A percentile compares a stretch with the other conserved stretches of the same genome.
phyloP scores from a whole-genome alignment of 805 yeast genomes.

The Candida anglica region DNA sequence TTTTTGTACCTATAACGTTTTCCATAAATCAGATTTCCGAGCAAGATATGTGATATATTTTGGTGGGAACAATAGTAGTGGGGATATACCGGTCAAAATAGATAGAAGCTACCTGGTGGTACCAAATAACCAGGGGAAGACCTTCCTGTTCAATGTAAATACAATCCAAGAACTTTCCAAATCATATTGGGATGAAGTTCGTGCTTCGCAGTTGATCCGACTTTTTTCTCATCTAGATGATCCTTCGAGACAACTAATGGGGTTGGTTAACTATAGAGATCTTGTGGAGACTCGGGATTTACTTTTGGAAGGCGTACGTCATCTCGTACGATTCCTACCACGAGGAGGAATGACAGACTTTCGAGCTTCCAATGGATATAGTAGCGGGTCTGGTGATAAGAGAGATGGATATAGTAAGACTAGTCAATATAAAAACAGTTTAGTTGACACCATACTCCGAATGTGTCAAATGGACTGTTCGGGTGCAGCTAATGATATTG shows the following conservation, averaged over 20 bases:
- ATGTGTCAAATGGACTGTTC: slow-evolving; percentile 37
- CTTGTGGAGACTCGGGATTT: slow-evolving; percentile 20
- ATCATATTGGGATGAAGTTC: slow-evolving; percentile 56
- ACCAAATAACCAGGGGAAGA: slow-evolving; percentile 12
- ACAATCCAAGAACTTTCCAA: slow-evolving; percentile 13
- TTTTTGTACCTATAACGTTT: slow-evolving; percentile 69
- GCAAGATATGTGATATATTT: slow-evolving; percentile 49
- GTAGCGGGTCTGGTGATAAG: slow-evolving; percentile 25
- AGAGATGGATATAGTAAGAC: slow-evolving; percentile 19
- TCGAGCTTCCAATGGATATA: slow-evolving; percentile 24
- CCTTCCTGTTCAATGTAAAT: slow-evolving; percentile 10
- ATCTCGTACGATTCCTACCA: slow-evolving; percentile 43
- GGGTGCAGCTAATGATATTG: slow-evolving; percentile 19
- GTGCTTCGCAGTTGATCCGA: slow-evolving; percentile 55
- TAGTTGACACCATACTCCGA: slow-evolving; percentile 49
- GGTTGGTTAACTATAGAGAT: slow-evolving; percentile 47
- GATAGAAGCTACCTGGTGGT: slow-evolving; percentile 30
- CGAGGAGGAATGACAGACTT: slow-evolving; percentile 45
- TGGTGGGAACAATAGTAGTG: slow-evolving; percentile 20
- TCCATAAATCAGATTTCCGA: slow-evolving; percentile 72
- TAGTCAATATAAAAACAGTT: slow-evolving; percentile 41
- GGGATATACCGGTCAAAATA: slow-evolving; percentile 14
- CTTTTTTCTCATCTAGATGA: slow-evolving; percentile 50
- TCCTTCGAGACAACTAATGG: slow-evolving; percentile 53
- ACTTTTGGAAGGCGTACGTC: slow-evolving; percentile 21